phyloP scores from a whole-genome alignment of 495 filamentous ascomycete genomes.

The Trypethelium eluteriae region DNA sequence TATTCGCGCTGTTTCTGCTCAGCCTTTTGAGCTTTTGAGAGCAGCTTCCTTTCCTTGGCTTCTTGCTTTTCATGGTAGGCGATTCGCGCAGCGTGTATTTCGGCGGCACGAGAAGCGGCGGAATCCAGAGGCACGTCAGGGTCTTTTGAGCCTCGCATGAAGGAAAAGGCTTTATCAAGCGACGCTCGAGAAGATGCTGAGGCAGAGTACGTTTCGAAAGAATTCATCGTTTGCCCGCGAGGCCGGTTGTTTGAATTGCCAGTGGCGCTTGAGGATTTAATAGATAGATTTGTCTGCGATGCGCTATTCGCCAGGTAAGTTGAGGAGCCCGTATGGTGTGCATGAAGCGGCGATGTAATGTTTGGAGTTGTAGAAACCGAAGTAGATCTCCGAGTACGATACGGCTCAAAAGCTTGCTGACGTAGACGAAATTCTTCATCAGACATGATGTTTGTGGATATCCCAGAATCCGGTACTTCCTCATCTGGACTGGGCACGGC shows the following conservation, averaged over 20 bases:
- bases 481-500: conserved; percentile 32
- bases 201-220: conserved; percentile 37
- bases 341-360: conserved; percentile 26
- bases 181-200: conserved; percentile 48
- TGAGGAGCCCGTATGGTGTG: conserved; percentile 41
- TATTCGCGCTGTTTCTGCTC: conserved; percentile 14
- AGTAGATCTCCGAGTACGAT: conserved; percentile 26
- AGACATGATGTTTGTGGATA: conserved; percentile 31
- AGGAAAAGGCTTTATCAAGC: conserved; percentile 50
- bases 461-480: conserved; percentile 27
- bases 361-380: conserved; percentile 30
- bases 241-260: conserved; percentile 15
- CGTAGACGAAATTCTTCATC: conserved; percentile 32
- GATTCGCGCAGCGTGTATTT: conserved; percentile 38
- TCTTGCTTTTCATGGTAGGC: conserved; percentile 54
- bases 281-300: conserved; percentile 49
- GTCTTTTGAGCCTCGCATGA: conserved; percentile 40
- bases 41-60: conserved; percentile 39
- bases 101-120: conserved; percentile 46
- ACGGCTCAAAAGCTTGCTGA: conserved; percentile 23
- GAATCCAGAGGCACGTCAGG: conserved; percentile 29
- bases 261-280: conserved; percentile 34
- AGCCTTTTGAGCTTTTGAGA: background rate
- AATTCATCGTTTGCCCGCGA: conserved; percentile 18
- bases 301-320: conserved; percentile 39